Evolutionary conservation across 1,284 basidiomycete genomes (phyloP), one percentile per base, ranked within the genome.

Genomic region (Neonothopanus nambi): DNA sequence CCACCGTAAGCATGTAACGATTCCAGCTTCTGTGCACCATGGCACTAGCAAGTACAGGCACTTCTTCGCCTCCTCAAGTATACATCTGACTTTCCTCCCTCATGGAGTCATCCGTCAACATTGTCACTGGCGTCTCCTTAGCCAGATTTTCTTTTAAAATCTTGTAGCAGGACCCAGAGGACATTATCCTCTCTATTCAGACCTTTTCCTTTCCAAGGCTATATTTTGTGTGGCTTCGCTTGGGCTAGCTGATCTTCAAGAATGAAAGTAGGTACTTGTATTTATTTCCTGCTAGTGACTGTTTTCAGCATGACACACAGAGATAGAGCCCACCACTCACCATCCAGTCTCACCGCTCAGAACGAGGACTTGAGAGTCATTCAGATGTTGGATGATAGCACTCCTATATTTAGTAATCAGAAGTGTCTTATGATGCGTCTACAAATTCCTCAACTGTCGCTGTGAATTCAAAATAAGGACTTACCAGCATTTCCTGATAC

Each of bases 261-360:
- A 56, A 99, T 91, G 74, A 94, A 99, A 0, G 92, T 82, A 1
- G 97, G 97, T 3, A 99, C 83, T 73, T 99, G 97, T 0, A 97
- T 99, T 1, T 95, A 98, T 73, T 99, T 99, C 13, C 96, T 97
- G 64, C 95, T 94, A 48, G 15, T 42, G 49, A 49, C 54, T 52
- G 35, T 37, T 18, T 40, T 30, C 52, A 36, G 13, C 3, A 24
- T 12, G 17, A 38, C 13, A 17, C 45, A 15, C 12, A 1, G 9
- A 39, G n/a, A 26, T 8, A 41, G 23, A 47, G 26, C 36, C 23
- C 15, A 13, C 13, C 9, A 11, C 72, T 64, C 62, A 91, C 91
- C 94, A 99, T 62, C 97, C 97, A 4, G 97, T 99, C 74, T 99
- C 97, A 41, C 97, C 97, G 63, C 94, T 96, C 1, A 99, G 77